Evolutionary conservation across 2,329 filamentous ascomycete species (phyloP), one percentile per base, ranked within the genome.

Genomic region (Venturia nashicola): DNA sequence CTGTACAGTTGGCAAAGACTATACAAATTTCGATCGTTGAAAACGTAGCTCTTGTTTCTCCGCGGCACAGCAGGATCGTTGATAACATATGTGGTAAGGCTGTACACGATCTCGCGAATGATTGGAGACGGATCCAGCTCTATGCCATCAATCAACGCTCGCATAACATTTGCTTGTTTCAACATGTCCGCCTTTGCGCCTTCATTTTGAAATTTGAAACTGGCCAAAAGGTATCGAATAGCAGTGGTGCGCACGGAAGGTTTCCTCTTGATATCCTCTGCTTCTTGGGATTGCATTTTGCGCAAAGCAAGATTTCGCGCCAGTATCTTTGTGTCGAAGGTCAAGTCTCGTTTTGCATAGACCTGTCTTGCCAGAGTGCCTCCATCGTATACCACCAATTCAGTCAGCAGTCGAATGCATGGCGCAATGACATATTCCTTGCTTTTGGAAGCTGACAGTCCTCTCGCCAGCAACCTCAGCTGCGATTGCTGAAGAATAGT

Each of bases 401-500:
- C 93, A 61, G 87, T 89, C 65, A 99, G 81, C 61, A 99, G 78
- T 64, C 93, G 86, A 65, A 99, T 77, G 32, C 89, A 92, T 0
- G 94, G 93, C 2, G 91, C 94, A 66, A 97, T 92, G 65, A 97
- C 79, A 74, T 90, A 91, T 46, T 91, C 91, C 71, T 95, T 96
- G 59, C 85, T 82, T 74, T 91, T 92, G 32, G 89, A 87, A 0
- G 90, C 85, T 3, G 89, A 87, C 20, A 97, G 77, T 65, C 90
- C 91, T 65, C 87, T 86, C 40, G 90, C 86, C 32, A 97, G 77
- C 3, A 96, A 82, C 69, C 92, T 90, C 67, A 92, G 80, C 68
- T 96, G 90, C 34, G 87, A 84, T 67, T 88, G 88, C 70, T 91
- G 88, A 36, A 99, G 77, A 51, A 97, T 77, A 18, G 90, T 90